Base-by-base conservation (phyloP, 495 filamentous ascomycete genomes). In the Terfezia claveryi region DNA sequence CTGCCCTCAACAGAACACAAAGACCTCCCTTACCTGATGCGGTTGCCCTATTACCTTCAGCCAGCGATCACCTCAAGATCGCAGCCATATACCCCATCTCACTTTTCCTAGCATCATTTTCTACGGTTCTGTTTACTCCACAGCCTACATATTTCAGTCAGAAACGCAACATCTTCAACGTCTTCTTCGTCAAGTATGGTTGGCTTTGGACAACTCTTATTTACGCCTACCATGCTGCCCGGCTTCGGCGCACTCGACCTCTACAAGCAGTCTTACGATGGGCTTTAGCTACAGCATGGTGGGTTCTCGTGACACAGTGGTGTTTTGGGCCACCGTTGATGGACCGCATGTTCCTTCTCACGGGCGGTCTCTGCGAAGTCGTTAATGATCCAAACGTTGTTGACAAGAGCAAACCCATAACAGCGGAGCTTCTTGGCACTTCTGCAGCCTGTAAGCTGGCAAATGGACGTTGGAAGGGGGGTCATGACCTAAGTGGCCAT, bases 401-500 rank as follows among this genome's bases (percentile, higher is more conserved):
- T 37, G 37, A 57, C 9, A 55, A 58, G 10, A 67, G 62, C 27
- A 66, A 68, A 10, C 62, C 73, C 52, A 70, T 67, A 53, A 72
- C 77, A 8, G 68, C 66, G 2, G 65, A 70, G 46, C 72, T 76
- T 23, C 62, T 80, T 44, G 64, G 85, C 36, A 88, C 84, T 5
- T 80, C 79, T 7, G 77, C 77, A n/a, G 81, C 87, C 53, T 98
- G 91, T 65, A 87, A 83, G 68, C 70, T 79, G 8, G 76, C 77
- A 0, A 88, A 87, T 14, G 91, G 91, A 0, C 67, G 71, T 50
- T 98, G 91, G 89, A 75, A 68, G 32, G 91, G 91, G 2, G 91
- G 91, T 0, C 83, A 93, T 67, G 91, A 95, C 71, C 83, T 96
- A 54, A 86, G 80, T 61, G 91, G 91, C 1, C 91, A 98, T 72